Conservation (phyloP, 495 filamentous ascomycete genomes). For the Aspergillus steynii region DNA sequence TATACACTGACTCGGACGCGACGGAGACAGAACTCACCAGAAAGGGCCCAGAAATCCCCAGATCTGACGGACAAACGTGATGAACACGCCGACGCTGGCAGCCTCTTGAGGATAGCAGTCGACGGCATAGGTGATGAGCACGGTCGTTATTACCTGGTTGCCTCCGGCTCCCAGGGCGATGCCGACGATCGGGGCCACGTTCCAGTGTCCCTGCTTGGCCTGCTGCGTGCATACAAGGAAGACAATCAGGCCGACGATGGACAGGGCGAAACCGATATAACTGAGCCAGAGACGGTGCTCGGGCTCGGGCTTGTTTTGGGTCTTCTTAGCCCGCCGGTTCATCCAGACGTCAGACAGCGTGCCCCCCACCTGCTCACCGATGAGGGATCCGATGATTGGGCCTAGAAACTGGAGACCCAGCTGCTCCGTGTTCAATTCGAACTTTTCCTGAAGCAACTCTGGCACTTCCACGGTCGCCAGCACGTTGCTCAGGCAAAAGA, state of each 20-base stretch:
- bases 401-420: slow-evolving; percentile 54
- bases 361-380: slow-evolving; percentile 58
- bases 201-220: slow-evolving; percentile 41
- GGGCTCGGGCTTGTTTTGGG: slow-evolving; percentile 33
- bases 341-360: slow-evolving; percentile 51
- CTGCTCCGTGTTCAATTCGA: slow-evolving; percentile 52
- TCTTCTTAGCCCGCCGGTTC: slow-evolving; percentile 27
- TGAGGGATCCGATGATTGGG: slow-evolving; percentile 52
- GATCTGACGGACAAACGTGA: slow-evolving; percentile 52
- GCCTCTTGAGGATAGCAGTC: slow-evolving; percentile 51
- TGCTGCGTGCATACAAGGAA: slow-evolving; percentile 47
- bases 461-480: slow-evolving; percentile 55
- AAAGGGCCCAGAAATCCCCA: slow-evolving; percentile 62
- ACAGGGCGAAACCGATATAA: slow-evolving; percentile 47
- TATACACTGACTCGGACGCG: not conserved
- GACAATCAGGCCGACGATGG: slow-evolving; percentile 52
- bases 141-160: slow-evolving; percentile 58
- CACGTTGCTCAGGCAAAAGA: slow-evolving; percentile 51
- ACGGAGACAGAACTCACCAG: slow-evolving; percentile 35
- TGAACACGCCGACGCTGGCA: slow-evolving; percentile 53
- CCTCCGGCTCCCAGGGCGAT: slow-evolving; percentile 50
- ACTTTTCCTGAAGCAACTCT: slow-evolving; percentile 49
- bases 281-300: slow-evolving; percentile 55
- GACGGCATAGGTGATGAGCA: slow-evolving; percentile 54
- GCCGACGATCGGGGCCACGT: slow-evolving; percentile 51